Evolutionary conservation across 1,139 yeast genomes (phyloP), one percentile per base, ranked within the genome.

Genomic region (Kodamaea fungicola): DNA sequence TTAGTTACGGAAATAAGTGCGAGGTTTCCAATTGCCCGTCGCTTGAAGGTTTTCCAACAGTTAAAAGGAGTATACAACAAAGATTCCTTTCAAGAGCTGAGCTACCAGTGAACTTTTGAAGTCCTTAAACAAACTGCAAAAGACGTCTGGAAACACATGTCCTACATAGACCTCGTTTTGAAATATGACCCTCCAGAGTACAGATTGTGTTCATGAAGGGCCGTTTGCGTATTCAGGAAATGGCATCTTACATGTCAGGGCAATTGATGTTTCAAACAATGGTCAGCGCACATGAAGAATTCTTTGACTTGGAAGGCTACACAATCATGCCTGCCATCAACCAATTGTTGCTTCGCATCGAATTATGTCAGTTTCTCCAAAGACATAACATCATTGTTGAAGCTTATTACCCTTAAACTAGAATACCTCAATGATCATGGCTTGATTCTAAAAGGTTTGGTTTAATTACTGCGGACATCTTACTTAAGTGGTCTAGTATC

Each of bases 331-430:
- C 75, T 4, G 73, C 63, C 3, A 52, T 70, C 13, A 59, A 70
- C 49, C 75, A 70, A 49, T 56, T 70, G 71, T 57, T 63, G 42
- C 74, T 74, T 2, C 62, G 60, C 35, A 41, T 61, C 32, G 57
- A 64, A 39, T 63, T 70, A 47, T 58, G 71, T 28, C 59, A 66
- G 34, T 68, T 54, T 47, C 59, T 65, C 45, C 52, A 61, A 25
- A 42, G 61, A 28, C 50, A 72, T 25, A 66, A 60, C 19, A 69
- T 83, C 26, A 57, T 69, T 6, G 72, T 78, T 7, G 84, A 83
- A 55, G 89, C 92, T 1, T 85, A 75, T 57, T 76, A 86, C 4
- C 84, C 95, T 9, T 65, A 83, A 51, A 80, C 86, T 2, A 80
- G 77, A 59, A 37, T 74, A 76, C 49, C 54, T 79, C 19, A 58